Base-by-base conservation (phyloP, 352 stramenopile species). In the Globisporangium cylindrosporum region DNA sequence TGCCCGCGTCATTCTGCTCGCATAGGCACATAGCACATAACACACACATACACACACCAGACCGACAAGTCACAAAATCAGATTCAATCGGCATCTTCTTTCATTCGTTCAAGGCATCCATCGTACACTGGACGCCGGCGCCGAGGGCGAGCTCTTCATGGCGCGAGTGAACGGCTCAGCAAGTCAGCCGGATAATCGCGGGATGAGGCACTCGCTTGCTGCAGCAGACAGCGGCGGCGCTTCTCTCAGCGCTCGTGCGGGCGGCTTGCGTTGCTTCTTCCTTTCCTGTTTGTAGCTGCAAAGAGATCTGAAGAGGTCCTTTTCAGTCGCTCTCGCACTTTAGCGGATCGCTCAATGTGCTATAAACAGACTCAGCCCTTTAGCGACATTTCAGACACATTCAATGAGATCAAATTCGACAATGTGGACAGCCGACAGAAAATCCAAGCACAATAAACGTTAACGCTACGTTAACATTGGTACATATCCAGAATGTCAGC, bases 1-100 rank as follows among this genome's bases (percentile, higher is more conserved):
- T 92, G 34, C 79, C 77, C 4, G 72, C 71, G 43, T 68, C 71
- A 57, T 60, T 64, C 67, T 72, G 24, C 8, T n/a, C 6, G 0
- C 46, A 53, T 2, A 43, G 29, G 29, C 4, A 32, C 29, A 32
- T 32, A 32, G 8, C 29, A 32, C 29, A 32, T 8, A 29, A 57
- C 8, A 48, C 15, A 18, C 32, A 59, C 3, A 18, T 22, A 59
- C 3, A 34, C n/a, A 54, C 1, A 32, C 46, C 48, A 55, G 48
- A 25, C 24, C 20, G n/a, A 48, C 22, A 22, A 59, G 18, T 18
- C 12, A 34, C 25, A 38, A 51, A 22, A 12, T 59, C 53, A 59
- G 53, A 2, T 36, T 59, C 53, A 32, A 38, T 59, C 53, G 8
- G 6, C 24, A 27, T n/a, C 41, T 9, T 58, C 4, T 51, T 15